Evolutionary conservation across 2,329 filamentous ascomycete species (phyloP), one percentile per base, ranked within the genome.

Genomic region (Aspergillus ustus): DNA sequence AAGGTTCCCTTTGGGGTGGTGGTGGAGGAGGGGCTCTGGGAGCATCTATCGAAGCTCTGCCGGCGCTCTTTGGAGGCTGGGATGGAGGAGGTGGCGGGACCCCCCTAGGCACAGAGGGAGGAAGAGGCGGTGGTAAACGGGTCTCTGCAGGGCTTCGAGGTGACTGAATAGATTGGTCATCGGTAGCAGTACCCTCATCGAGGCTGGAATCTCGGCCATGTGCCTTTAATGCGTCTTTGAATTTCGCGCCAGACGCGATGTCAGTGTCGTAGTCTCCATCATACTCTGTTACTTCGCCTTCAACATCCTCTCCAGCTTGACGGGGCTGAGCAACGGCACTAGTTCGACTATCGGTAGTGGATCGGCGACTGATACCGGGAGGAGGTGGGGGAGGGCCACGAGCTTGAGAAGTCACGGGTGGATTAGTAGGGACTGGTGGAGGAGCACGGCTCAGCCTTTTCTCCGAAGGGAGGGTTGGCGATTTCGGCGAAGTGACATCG

Each of bases 251-350:
- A n/a, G 93, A 92, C 1, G 91, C 93, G 73, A 98, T 98, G 74
- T 98, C 95, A 7, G 95, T 98, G 70, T 98, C 95, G 74, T 98
- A 98, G 73, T 98, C 95, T 7, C 94, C 95, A 73, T 99, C 95
- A 72, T 98, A 98, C 72, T 97, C 94, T 0, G 92, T 96, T 37
- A 92, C 85, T 71, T 96, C 93, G 62, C 91, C 92, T 62, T 90
- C 89, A 28, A 87, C 89, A 15, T 89, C 89, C 45, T 84, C 79
- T 80, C 84, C 63, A 80, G 81, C 60, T 79, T 63, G 83, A 72
- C 58, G 78, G 58, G 78, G 77, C 17, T 84, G 79, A 13, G 81
- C 78, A 11, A 78, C 68, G 17, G 66, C 65, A 56, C 72, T 76
- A 13, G 60, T 65, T 52, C 80, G 80, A 57, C 81, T 82, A 66